A percentile compares a stretch with the other conserved stretches of the same genome.
Evolutionary conservation across 371 early-diverging fungal genomes (phyloP).

Genomic region (Cokeromyces recurvatus): DNA sequence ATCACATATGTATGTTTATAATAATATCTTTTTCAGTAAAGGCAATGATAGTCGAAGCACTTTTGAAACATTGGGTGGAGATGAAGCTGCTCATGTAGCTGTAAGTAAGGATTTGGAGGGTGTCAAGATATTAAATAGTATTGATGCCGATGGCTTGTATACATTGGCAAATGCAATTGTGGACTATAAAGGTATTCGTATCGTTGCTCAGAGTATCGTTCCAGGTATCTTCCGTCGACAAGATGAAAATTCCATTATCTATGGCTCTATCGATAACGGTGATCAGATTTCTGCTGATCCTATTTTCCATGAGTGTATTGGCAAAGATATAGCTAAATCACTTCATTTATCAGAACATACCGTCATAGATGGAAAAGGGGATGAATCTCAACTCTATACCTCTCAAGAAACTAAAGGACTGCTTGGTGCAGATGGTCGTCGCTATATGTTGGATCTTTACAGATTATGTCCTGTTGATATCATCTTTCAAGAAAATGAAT

Average conservation of each 20-base stretch:
- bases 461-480: slow-evolving; percentile 89
- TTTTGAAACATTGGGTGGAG: slow-evolving; percentile 82
- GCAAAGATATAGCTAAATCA: slow-evolving; percentile 64
- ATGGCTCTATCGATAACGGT: slow-evolving; percentile 89
- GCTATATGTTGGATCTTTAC: slow-evolving; percentile 89
- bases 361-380: slow-evolving; percentile 65
- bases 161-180: slow-evolving; percentile 88
- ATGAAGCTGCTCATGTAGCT: slow-evolving; percentile 89
- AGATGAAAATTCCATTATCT: slow-evolving; percentile 77
- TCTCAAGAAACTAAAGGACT: slow-evolving; percentile 93
- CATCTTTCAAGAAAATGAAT: slow-evolving; percentile 76
- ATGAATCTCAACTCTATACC: slow-evolving; percentile 61
- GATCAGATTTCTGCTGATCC: slow-evolving; percentile 58
- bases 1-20: slow-evolving; percentile 88
- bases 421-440: slow-evolving; percentile 85
- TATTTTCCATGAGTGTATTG: slow-evolving; percentile 72
- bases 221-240: slow-evolving; percentile 82
- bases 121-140: slow-evolving; percentile 70
- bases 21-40: slow-evolving; percentile 94
- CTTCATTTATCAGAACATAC: slow-evolving; percentile 81
- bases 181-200: slow-evolving; percentile 87
- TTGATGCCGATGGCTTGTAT: slow-evolving; percentile 73
- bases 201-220: slow-evolving; percentile 91
- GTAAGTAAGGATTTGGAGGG: slow-evolving; percentile 93
- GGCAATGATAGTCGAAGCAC: slow-evolving; percentile 85